A percentile compares a stretch with the other conserved stretches of the same genome.
phyloP scores from a whole-genome alignment of 2,329 filamentous ascomycete genomes.

The Sarocladium strictum region DNA sequence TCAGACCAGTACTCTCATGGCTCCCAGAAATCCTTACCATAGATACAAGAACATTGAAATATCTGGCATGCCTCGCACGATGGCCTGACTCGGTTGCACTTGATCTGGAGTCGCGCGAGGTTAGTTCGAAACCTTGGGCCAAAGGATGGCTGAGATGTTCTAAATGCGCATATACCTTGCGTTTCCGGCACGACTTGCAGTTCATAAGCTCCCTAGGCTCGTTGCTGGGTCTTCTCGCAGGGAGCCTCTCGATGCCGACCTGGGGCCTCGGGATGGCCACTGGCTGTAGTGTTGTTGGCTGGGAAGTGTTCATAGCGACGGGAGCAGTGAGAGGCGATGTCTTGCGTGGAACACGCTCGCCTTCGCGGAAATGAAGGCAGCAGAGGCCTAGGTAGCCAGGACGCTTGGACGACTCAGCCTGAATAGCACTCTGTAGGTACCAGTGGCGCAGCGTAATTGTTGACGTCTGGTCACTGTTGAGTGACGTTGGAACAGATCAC shows the following conservation, averaged over 20 bases:
- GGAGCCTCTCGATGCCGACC: slow-evolving; percentile 75
- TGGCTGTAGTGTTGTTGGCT: slow-evolving; percentile 36
- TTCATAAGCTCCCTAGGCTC: slow-evolving; percentile 90
- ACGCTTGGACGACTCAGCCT: too few relatives aligned
- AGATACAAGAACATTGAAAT: slow-evolving; percentile 82
- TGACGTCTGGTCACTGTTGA: background rate
- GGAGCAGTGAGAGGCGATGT: background rate
- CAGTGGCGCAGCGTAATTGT: too few relatives aligned
- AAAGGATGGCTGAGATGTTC: too few relatives aligned
- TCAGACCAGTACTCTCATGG: background rate
- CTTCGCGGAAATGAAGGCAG: too few relatives aligned
- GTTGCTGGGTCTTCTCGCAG: slow-evolving; percentile 62
- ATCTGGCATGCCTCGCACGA: slow-evolving; percentile 86
- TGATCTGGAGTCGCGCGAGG: slow-evolving; percentile 61
- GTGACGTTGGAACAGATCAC: background rate
- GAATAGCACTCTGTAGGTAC: too few relatives aligned
- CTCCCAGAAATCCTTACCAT: slow-evolving; percentile 55
- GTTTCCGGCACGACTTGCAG: slow-evolving; percentile 88
- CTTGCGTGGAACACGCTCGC: background rate
- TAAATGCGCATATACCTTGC: slow-evolving; percentile 59
- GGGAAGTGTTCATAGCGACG: slow-evolving; percentile 34
- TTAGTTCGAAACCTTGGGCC: too few relatives aligned
- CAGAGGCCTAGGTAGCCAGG: too few relatives aligned
- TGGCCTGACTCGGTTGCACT: slow-evolving; percentile 80
- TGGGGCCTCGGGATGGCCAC: slow-evolving; percentile 65